Evolutionary conservation across 768 basidiomycete species (phyloP).

Genomic region (Podaxis sp.): DNA sequence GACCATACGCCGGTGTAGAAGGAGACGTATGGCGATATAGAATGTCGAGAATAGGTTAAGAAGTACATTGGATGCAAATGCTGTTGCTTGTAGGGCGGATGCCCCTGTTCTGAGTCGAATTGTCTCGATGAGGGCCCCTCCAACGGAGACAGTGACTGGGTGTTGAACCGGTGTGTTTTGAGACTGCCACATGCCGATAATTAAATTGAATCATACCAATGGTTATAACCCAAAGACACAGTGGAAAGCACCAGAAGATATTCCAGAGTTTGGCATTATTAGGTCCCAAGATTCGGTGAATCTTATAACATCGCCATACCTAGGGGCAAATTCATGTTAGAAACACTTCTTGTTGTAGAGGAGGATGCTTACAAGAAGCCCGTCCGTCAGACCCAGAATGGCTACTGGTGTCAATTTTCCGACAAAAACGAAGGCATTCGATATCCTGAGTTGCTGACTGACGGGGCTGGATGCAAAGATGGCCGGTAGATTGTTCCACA

Average conservation of each 20-base stretch:
- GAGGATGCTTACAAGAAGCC: neutral
- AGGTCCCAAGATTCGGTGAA: neutral
- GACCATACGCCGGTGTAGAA: neutral
- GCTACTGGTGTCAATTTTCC: neutral
- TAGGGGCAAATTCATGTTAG: neutral
- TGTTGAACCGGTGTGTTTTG: neutral
- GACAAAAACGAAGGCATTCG: neutral
- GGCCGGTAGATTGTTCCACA: neutral
- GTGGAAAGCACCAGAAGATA: neutral
- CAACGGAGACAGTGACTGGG: neutral
- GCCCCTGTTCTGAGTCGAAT: neutral
- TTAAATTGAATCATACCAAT: neutral
- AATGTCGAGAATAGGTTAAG: neutral
- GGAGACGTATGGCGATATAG: neutral
- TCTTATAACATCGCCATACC: neutral
- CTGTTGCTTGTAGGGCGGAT: neutral
- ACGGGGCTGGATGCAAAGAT: neutral
- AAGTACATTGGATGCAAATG: neutral
- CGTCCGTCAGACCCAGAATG: neutral
- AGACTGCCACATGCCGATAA: neutral
- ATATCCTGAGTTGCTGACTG: neutral
- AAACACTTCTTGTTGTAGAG: neutral
- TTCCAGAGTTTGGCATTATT: neutral
- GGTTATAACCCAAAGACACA: neutral
- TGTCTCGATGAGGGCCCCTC: neutral